Evolutionary conservation across 768 basidiomycete species (phyloP).

Genomic region (Hirschioporus abietinus): DNA sequence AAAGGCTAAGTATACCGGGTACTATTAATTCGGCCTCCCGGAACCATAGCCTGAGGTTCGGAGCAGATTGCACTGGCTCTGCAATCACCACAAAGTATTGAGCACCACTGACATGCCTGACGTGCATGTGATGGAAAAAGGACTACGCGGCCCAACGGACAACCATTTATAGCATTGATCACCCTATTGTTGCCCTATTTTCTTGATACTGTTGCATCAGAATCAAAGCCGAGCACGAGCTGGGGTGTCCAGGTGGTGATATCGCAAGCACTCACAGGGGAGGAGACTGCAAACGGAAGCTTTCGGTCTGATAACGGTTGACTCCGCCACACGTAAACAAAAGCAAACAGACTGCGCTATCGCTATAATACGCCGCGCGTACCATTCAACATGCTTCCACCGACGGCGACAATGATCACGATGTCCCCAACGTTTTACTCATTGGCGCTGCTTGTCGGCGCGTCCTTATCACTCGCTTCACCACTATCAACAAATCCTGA

Average conservation of each 20-base stretch:
- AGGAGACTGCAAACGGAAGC: not conserved
- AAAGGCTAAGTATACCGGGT: too few relatives aligned
- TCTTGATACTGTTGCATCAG: not conserved
- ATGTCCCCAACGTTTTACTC: constrained; percentile 3
- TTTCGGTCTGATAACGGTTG: not conserved
- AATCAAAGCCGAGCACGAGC: not conserved
- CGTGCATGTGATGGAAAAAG: too few relatives aligned
- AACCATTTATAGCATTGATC: too few relatives aligned
- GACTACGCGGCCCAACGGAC: too few relatives aligned
- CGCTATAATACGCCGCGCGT: not conserved
- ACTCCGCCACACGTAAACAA: not conserved
- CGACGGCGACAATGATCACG: not conserved
- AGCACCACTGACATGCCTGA: too few relatives aligned
- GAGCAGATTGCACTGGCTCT: too few relatives aligned
- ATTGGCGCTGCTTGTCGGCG: constrained; percentile 7
- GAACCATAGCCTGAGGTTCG: too few relatives aligned
- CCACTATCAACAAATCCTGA: constrained; percentile 11
- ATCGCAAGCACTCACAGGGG: not conserved
- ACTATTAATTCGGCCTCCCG: too few relatives aligned
- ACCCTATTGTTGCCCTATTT: too few relatives aligned
- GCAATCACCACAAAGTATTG: too few relatives aligned
- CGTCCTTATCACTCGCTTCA: constrained; percentile 11
- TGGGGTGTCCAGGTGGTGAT: not conserved
- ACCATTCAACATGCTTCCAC: not conserved
- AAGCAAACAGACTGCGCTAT: not conserved